A percentile compares a stretch with the other conserved stretches of the same genome.
Conservation (phyloP, 2,329 filamentous ascomycete species). For the Penicillium sp. region DNA sequence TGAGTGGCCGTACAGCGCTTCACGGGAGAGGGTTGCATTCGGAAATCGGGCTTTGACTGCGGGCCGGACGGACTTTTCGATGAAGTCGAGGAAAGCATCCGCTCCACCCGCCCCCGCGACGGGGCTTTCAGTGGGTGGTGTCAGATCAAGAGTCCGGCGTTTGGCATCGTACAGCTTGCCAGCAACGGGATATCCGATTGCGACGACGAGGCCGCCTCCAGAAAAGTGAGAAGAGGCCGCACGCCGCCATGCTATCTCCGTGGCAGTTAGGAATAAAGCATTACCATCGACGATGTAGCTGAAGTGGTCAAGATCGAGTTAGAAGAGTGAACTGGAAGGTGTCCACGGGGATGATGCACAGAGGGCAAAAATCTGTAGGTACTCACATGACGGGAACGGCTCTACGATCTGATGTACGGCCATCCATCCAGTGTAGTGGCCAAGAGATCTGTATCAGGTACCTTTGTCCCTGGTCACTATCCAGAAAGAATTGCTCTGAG, state of each 20-base stretch:
- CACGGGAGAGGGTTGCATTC: slow-evolving; percentile 30
- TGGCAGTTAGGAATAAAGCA: slow-evolving; percentile 26
- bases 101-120: slow-evolving; percentile 7
- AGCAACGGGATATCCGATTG: slow-evolving; percentile 23
- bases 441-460: not conserved
- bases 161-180: slow-evolving; percentile 9
- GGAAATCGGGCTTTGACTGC: slow-evolving; percentile 11
- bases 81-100: slow-evolving; percentile 16
- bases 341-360: not conserved
- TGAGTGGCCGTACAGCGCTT: slow-evolving; percentile 54
- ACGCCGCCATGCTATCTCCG: slow-evolving; percentile 24
- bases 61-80: slow-evolving; percentile 8
- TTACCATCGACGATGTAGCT: slow-evolving; percentile 30
- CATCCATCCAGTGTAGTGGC: not conserved
- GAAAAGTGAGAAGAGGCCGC: slow-evolving; percentile 13
- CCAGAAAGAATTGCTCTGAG: slow-evolving; percentile 23
- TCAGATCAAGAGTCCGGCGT: slow-evolving; percentile 12
- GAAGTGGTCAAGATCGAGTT: not conserved
- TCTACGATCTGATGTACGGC: not conserved
- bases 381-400: not conserved
- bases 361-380: not conserved
- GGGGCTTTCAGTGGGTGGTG: slow-evolving; percentile 3
- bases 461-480: slow-evolving; percentile 12
- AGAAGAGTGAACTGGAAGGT: not conserved
- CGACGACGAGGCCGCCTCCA: slow-evolving; percentile 22